These are phyloP conservation scores for Starmera quercuum DNA, from an alignment of 805 yeast species.

Conservation along the genomic window DNA sequence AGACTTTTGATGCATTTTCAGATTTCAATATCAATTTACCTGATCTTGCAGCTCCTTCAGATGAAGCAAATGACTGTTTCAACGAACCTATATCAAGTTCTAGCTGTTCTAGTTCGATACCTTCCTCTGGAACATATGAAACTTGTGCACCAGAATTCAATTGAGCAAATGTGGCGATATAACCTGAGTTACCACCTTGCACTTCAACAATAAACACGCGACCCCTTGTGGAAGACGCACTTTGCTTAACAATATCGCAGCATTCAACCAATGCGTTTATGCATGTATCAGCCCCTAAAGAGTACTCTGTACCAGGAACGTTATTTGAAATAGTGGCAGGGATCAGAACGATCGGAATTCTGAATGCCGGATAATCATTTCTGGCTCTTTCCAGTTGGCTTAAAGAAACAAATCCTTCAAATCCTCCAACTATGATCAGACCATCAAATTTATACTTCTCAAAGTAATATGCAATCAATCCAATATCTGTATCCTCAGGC, in stretches of 20 bases:
- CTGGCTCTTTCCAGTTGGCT: slow-evolving; percentile 58
- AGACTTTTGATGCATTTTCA: slow-evolving; percentile 64
- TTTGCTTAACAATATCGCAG: slow-evolving; percentile 74
- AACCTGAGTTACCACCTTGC: slow-evolving; percentile 84
- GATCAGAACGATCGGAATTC: slow-evolving; percentile 69
- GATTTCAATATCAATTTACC: slow-evolving; percentile 67
- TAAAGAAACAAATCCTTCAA: slow-evolving; percentile 70
- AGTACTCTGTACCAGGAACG: slow-evolving; percentile 78
- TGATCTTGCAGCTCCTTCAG: slow-evolving; percentile 56
- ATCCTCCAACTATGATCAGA: slow-evolving; percentile 70
- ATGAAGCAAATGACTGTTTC: slow-evolving; percentile 49
- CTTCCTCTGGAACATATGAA: slow-evolving; percentile 71
- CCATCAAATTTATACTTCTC: slow-evolving; percentile 67
- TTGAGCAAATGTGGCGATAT: slow-evolving; percentile 62
- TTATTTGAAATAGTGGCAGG: slow-evolving; percentile 79
- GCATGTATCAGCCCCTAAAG: slow-evolving; percentile 71
- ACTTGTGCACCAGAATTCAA: slow-evolving; percentile 68
- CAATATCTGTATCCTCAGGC: slow-evolving; percentile 59
- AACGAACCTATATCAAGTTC: slow-evolving; percentile 59
- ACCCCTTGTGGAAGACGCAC: slow-evolving; percentile 72
- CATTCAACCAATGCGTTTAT: slow-evolving; percentile 61
- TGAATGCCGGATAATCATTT: slow-evolving; percentile 57
- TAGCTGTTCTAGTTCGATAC: slow-evolving; percentile 49
- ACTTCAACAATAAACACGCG: slow-evolving; percentile 77
- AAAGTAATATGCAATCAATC: slow-evolving; percentile 64